A percentile compares a stretch with the other conserved stretches of the same genome.
These are phyloP conservation scores for Verbascum thapsus DNA, from an alignment of 257 asterid genomes.

Conservation along the genomic window DNA sequence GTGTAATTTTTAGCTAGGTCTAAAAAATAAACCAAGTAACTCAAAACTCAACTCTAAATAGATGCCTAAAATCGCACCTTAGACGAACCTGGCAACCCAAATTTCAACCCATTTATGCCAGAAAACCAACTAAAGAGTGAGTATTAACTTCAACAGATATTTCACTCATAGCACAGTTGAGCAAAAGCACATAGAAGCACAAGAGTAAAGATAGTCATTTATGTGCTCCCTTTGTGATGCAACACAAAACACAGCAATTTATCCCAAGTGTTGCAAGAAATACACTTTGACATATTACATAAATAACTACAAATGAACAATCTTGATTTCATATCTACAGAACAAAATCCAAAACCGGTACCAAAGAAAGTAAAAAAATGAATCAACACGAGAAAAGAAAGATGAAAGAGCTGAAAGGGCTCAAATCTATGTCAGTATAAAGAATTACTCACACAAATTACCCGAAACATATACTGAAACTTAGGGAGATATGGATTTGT, in stretches of 20 bases:
- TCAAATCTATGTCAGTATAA: constrained; percentile 20
- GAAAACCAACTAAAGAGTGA: too few species aligned
- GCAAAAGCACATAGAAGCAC: not conserved
- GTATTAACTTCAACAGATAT: too few species aligned
- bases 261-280: constrained; percentile 15
- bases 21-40: too few species aligned
- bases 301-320: constrained; percentile 35
- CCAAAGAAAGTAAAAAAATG: constrained; percentile 40
- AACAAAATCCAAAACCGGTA: constrained; percentile 22
- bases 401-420: not conserved
- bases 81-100: too few species aligned
- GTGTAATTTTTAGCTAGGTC: too few species aligned
- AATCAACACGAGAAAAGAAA: constrained; percentile 28
- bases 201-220: too few species aligned
- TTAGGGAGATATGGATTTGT: constrained; percentile 23
- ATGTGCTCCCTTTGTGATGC: too few species aligned
- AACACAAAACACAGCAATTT: constrained; percentile 13
- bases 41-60: too few species aligned
- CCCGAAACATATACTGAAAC: constrained; percentile 33
- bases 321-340: constrained; percentile 32
- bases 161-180: too few species aligned
- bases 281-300: constrained; percentile 5
- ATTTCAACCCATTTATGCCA: too few species aligned
- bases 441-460: constrained; percentile 43
- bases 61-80: too few species aligned